Evolutionary conservation across 2,329 filamentous ascomycete genomes (phyloP).

Genomic region (Hypoxylon sp.): DNA sequence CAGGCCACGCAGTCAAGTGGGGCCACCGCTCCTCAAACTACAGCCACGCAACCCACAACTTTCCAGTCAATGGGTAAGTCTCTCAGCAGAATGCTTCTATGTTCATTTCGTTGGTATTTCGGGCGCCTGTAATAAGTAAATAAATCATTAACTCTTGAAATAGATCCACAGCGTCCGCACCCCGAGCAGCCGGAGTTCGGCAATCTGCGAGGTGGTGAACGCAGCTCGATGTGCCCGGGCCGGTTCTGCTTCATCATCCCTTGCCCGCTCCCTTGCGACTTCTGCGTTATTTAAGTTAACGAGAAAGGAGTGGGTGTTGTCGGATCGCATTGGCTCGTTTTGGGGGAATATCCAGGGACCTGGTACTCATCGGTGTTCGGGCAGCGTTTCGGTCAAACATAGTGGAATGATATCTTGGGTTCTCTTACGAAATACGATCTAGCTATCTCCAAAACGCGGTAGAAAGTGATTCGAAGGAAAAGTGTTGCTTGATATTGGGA

Average conservation of each 20-base stretch:
- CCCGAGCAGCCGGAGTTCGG: conserved; percentile 34
- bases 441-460: no score
- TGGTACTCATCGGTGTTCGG: no score
- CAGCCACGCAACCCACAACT: conserved; percentile 26
- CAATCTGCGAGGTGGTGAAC: conserved; percentile 44
- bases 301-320: no score
- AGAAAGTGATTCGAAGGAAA: no score
- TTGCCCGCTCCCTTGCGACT: conserved; percentile 47
- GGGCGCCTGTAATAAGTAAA: not conserved
- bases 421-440: no score
- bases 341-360: no score
- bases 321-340: no score
- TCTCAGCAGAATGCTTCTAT: not conserved
- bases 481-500: no score
- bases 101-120: not conserved
- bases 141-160: conserved; percentile 9
- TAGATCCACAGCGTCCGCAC: conserved; percentile 35
- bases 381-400: no score
- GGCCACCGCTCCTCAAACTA: conserved; percentile 13
- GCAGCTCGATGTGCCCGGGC: conserved; percentile 43
- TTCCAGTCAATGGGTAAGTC: conserved; percentile 38
- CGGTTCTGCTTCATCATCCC: conserved; percentile 48
- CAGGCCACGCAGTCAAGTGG: conserved; percentile 19
- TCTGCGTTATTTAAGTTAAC: conserved; percentile 43
- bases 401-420: no score